A percentile compares a stretch with the other conserved stretches of the same genome.
phyloP scores from a whole-genome alignment of 2,329 filamentous ascomycete species.

The Mycogone perniciosa region DNA sequence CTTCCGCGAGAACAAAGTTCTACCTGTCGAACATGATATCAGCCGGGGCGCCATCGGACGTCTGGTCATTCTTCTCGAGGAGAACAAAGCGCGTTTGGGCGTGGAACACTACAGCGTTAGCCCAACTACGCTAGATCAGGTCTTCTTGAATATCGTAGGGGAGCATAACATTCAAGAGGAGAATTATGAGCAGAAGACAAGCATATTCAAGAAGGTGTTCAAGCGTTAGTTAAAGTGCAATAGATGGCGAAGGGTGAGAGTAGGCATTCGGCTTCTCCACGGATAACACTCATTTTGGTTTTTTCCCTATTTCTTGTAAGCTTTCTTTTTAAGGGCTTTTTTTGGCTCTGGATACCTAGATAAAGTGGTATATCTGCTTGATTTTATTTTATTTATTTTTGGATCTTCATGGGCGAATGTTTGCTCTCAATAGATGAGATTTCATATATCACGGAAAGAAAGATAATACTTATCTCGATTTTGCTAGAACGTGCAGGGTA shows the following conservation, averaged over 20 bases:
- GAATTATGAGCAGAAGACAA: constrained; percentile 36
- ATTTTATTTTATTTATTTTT: not conserved
- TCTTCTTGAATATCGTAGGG: constrained; percentile 80
- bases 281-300: not conserved
- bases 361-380: not conserved
- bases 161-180: constrained; percentile 75
- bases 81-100: constrained; percentile 59
- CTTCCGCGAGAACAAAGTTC: constrained; percentile 17
- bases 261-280: too few relatives aligned
- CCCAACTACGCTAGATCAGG: constrained; percentile 82
- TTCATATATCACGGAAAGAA: not conserved
- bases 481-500: too few relatives aligned
- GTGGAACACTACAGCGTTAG: constrained; percentile 83
- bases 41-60: constrained; percentile 54
- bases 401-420: too few relatives aligned
- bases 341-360: too few relatives aligned
- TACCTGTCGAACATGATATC: constrained; percentile 16
- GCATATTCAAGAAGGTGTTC: constrained; percentile 10
- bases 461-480: too few relatives aligned
- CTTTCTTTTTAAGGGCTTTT: too few relatives aligned
- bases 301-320: not conserved
- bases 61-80: constrained; percentile 68
- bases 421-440: not conserved
- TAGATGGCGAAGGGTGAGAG: not conserved
- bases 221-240: not conserved